Conservation (phyloP, 306 rosid species). For the Citrullus amarus region DNA sequence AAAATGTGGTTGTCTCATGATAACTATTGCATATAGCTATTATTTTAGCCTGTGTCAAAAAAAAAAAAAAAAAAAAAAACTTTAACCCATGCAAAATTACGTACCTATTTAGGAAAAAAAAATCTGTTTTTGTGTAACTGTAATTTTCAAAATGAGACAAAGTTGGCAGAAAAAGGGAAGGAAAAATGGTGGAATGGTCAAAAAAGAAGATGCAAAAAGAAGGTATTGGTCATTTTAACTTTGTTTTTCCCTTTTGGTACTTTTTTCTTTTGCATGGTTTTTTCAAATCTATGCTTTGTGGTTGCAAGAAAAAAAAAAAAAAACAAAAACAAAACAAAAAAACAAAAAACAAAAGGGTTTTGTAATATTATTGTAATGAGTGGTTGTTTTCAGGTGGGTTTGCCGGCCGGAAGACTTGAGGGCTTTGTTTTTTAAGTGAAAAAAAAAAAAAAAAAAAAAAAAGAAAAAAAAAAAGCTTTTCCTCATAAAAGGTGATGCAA, state of each 20-base stretch:
- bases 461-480: not conserved
- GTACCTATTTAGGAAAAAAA: not conserved
- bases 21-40: too few relatives aligned
- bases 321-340: not conserved
- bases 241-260: not conserved
- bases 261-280: not conserved
- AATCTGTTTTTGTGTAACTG: not conserved
- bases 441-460: too few relatives aligned
- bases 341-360: not conserved
- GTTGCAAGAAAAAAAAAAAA: not conserved
- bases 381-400: slow-evolving; percentile 4
- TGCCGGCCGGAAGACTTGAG: not conserved
- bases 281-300: not conserved
- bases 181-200: slow-evolving; percentile 35
- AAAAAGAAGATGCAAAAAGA: slow-evolving; percentile 23
- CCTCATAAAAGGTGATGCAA: not conserved
- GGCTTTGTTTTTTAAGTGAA: not conserved
- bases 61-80: not conserved
- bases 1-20: not conserved
- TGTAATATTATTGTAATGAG: not conserved
- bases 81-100: not conserved
- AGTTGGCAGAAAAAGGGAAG: not conserved
- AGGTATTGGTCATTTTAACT: not conserved
- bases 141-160: not conserved
- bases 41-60: not conserved